Base-by-base conservation (phyloP, 768 basidiomycete species). In the Amanita exitialis region DNA sequence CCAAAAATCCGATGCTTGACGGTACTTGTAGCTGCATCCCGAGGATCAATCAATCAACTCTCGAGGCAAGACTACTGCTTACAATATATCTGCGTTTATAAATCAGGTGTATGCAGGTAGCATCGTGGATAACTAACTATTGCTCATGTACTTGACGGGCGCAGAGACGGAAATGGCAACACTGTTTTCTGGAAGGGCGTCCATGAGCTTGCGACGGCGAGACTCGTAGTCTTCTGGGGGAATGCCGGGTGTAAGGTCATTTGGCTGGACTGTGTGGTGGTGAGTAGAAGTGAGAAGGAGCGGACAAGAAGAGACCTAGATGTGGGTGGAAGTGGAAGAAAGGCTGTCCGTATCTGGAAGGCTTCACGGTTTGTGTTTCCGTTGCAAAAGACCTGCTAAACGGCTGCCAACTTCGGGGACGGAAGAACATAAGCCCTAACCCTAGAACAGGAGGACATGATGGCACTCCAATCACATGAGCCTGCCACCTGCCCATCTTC, bases 1-100 rank as follows among this genome's bases (percentile, higher is more conserved):
- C 86, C 86, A 91, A 63, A 94, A 90, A 66, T 95, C 85, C 34
- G 89, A 91, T 0, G 81, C 80, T 66, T 95, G 95, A 20, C 95
- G 80, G 62, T 90, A 96, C 64, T 93, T 93, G 75, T 97, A 96
- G 65, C 94, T 98, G 34, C 34, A 47, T 15, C 45, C 50, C 43
- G 15, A 59, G 42, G 7, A 55, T 53, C 38, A 49, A 20, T 55
- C 23, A 51, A 49, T n/a, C 37, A 25, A 25, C 37, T 21, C 16
- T 20, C 9, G 18, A 32, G 18, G 16, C 51, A n/a, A 36, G 38
- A 15, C 25, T 7, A 21, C 7, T 15, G 32, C 28, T 13, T 86
- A 69, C 66, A 91, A 89, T 90, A 92, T 59, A 91, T 92, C 56
- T 85, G 42, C 47, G 36, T 58, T 44, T 13, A 27, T 25, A 43